Evolutionary conservation across 345 rosid genomes (phyloP), one percentile per base, ranked within the genome.

Genomic region (Eucalyptus globulus): DNA sequence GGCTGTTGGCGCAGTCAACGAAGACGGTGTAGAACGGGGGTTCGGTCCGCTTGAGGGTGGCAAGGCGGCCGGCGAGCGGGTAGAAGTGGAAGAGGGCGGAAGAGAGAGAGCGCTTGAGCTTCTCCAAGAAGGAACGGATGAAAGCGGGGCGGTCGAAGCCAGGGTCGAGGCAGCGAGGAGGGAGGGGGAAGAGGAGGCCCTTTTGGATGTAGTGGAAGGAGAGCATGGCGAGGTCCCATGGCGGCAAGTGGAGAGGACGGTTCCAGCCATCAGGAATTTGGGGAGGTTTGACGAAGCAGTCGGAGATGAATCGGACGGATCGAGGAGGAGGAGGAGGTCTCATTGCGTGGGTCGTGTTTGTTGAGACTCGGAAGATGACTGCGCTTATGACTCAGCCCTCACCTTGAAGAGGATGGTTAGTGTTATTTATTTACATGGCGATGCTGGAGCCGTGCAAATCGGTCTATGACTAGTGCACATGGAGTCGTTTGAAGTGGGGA

Each of bases 141-240:
- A 92, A 94, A 88, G 58, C 31, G 17, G 72, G 72, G 72, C 72
- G 72, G 17, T 62, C 34, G 34, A 62, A 80, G 87, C 89, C 65
- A 51, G 87, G 87, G 80, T 88, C 24, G 50, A 65, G 72, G 72
- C 90, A 60, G n/a, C 86, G 85, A 2, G 92, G 83, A 76, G 95
- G 96, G 88, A 96, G 96, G 90, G 90, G 87, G 67, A 91, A 96
- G 58, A 93, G 95, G 67, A 94, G 97, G 80, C 94, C 97, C 88
- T 90, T 95, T 87, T 95, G 97, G 91, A 96, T 95, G 90, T 96
- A 95, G 0, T 95, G 95, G 14, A 91, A 92, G 29, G 98, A 92
- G 21, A 97, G 90, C 98, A 97, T 94, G 10, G 89, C 91, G 11
- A 94, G 94, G 92, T 97, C 99, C 98, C 97, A 96, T 58, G 97